Evolutionary conservation across 116 monocot genomes (phyloP).

Genomic region (Zostera marina): DNA sequence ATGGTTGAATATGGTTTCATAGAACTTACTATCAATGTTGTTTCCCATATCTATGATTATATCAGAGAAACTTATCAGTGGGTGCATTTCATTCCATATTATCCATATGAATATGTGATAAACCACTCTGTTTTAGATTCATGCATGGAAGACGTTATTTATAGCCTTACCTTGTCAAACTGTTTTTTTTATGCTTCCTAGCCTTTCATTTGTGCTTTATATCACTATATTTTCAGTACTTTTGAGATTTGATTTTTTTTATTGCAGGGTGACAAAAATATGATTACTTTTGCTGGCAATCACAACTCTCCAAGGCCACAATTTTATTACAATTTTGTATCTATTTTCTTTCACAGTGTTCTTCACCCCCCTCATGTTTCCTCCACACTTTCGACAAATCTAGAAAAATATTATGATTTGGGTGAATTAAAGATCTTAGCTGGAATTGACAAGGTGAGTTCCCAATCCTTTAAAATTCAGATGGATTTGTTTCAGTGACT

Average conservation of each 20-base stretch:
- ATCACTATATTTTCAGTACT: background rate
- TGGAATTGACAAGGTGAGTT: constrained; percentile 68
- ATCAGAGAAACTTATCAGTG: too few relatives aligned
- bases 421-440: constrained; percentile 49
- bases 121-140: too few relatives aligned
- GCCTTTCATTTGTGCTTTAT: background rate
- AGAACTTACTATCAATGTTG: too few relatives aligned
- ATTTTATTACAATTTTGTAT: constrained; percentile 97
- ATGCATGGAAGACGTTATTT: too few relatives aligned
- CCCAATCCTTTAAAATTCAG: background rate
- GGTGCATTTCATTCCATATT: too few relatives aligned
- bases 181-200: background rate
- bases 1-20: too few relatives aligned
- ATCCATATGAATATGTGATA: too few relatives aligned
- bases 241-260: background rate
- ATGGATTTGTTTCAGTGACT: background rate
- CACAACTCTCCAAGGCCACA: constrained; percentile 96
- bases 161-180: too few relatives aligned
- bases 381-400: constrained; percentile 32
- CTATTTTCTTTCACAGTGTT: constrained; percentile 94
- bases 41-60: too few relatives aligned
- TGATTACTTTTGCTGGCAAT: constrained; percentile 95
- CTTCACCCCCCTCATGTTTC: constrained; percentile 80
- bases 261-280: constrained; percentile 89
- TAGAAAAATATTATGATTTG: constrained; percentile 72